Evolutionary conservation across 805 yeast species (phyloP), one percentile per base, ranked within the genome.

Genomic region (Suhomyces faveliae): DNA sequence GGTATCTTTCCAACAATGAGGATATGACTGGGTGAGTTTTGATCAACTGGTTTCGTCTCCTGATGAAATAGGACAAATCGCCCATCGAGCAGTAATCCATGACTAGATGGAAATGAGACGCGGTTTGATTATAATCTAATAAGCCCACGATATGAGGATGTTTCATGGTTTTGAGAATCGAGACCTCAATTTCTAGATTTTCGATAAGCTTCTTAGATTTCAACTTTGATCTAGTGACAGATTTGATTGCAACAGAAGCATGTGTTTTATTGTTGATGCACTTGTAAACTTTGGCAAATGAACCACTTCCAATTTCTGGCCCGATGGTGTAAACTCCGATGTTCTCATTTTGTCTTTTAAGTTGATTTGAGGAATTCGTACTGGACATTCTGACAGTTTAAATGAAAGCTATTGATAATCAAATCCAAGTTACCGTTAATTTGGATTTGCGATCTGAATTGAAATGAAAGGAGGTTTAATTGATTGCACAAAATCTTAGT

Each of bases 71-170:
- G 0, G 96, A 87, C 52, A 94, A 76, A 68, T 94, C 99, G 11
- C 99, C 99, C 62, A 94, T 73, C 1, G 97, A 84, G 64, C 99
- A 94, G 70, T 89, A 94, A 66, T 94, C 98, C 97, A 94, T 94
- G 13, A 92, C 84, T 52, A 94, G 72, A 63, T 89, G 92, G 71
- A 90, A 89, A 65, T 91, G 89, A 9, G 82, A 64, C 8, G 81
- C 67, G 1, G 96, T 85, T 61, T 89, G 85, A 50, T 83, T 82
- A 61, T 89, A 90, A 61, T 92, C 98, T 50, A 88, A 68, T 42
- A 94, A 72, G 13, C 85, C 85, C 9, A 94, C 99, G 47, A 94
- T 87, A 64, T 94, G 98, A 1, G 97, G 96, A 60, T 94, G 96
- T 56, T 85, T 84, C 72, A 94, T 77, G 47, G 88, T 83, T 71